Conservation (phyloP, 116 monocot genomes). For the Papilionanthe hybrid region DNA sequence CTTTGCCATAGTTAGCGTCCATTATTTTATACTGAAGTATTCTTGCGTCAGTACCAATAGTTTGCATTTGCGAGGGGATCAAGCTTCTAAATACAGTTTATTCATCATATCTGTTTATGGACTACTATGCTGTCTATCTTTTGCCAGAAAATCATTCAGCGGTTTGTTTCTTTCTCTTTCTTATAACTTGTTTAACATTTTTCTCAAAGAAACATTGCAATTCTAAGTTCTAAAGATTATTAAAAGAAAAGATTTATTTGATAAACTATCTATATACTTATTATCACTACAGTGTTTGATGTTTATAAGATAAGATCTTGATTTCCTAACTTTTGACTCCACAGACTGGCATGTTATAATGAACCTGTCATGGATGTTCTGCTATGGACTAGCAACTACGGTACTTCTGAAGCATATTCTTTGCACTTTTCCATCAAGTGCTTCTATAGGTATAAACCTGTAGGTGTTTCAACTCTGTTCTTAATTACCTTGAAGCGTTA, state of each 20-base stretch:
- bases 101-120: slow-evolving; percentile 29
- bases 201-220: not conserved
- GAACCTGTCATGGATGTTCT: slow-evolving; percentile 52
- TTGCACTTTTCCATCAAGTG: slow-evolving; percentile 77
- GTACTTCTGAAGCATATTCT: slow-evolving; percentile 64
- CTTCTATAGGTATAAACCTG: slow-evolving; percentile 66
- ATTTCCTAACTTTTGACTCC: slow-evolving; percentile 2
- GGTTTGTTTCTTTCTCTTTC: slow-evolving; percentile 37
- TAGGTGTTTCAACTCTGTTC: not conserved
- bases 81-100: slow-evolving; percentile 27
- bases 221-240: not conserved
- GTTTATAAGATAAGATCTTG: not conserved
- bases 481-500: not conserved
- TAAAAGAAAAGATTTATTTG: not conserved
- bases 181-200: not conserved
- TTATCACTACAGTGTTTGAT: not conserved
- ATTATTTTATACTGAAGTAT: slow-evolving; percentile 26
- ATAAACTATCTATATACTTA: not conserved
- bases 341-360: slow-evolving; percentile 33
- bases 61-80: slow-evolving; percentile 12
- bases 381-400: slow-evolving; percentile 58
- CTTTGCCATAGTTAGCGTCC: slow-evolving; percentile 55
- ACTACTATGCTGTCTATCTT: slow-evolving; percentile 33
- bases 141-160: slow-evolving; percentile 25
- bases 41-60: slow-evolving; percentile 22